Evolutionary conservation across 495 filamentous ascomycete species (phyloP), one percentile per base, ranked within the genome.

Genomic region (Thermothielavioides terrestris): DNA sequence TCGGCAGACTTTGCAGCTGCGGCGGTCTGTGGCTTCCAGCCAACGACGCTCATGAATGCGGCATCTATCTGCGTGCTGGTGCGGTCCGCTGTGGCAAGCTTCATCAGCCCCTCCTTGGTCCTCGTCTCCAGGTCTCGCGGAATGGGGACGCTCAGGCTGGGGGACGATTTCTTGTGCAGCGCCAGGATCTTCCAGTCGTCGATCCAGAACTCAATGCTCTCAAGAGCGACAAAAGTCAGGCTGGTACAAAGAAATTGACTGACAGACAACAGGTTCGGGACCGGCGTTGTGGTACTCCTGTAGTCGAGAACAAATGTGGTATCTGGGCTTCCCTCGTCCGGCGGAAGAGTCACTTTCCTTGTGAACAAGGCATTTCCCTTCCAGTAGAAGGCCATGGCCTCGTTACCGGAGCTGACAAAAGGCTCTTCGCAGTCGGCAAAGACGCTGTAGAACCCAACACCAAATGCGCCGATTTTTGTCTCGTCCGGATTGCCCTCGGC

Each of bases 371-470:
- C 85, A 65, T 96, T 94, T 15, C 83, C 86, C 64, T 94, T 96
- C 94, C 94, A 99, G 68, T 95, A 97, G 64, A 99, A 99, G 10
- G 91, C 91, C 86, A 99, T 94, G 20, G 88, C 90, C 60, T 92
- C 79, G 42, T 77, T 78, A 2, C 92, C 94, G 0, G 91, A 96
- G 38, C 84, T 88, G 44, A 97, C 84, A 63, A 97, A 95, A 4
- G 94, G 94, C 58, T 95, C 88, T 62, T 99, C 94, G 61, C 89
- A 96, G 61, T 97, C 92, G 53, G 92, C 86, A 67, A 99, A 99
- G 28, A 97, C 92, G 65, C 87, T 92, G 72, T 99, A 99, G 66
- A 99, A 97, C 3, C 94, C 94, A 31, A 99, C 94, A 39, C 94
- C 94, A 63, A 97, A 99, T 4, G 94, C 94, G 17, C 94, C 94